phyloP scores from a whole-genome alignment of 768 basidiomycete species.

The Phylloporus rhodoxanthus region DNA sequence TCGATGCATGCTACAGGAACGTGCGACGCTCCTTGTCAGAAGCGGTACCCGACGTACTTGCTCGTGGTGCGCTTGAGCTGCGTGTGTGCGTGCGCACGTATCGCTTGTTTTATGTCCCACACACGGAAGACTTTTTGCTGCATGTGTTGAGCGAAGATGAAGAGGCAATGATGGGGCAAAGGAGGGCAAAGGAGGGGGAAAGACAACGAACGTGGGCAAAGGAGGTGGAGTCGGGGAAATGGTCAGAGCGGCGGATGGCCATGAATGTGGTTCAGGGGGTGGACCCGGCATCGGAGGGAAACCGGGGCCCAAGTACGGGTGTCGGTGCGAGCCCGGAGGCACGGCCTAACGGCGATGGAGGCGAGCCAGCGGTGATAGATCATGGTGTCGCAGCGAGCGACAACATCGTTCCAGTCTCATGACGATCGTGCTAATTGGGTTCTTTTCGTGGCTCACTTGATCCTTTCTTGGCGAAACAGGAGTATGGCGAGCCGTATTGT shows the following conservation, averaged over 20 bases:
- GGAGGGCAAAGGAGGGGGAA: conserved; percentile 3
- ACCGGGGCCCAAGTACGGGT: not conserved
- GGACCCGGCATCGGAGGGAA: not conserved
- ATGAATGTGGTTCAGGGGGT: not conserved
- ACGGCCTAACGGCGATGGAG: not conserved
- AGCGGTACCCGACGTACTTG: conserved; percentile 39
- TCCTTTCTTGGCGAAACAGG: too few relatives aligned
- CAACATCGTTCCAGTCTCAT: conserved; percentile 1
- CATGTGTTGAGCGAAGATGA: conserved; percentile 8
- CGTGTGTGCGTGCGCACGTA: conserved; percentile 66
- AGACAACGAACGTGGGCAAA: conserved; percentile 13
- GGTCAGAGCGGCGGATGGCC: conserved; percentile 2
- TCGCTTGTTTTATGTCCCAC: conserved; percentile 23
- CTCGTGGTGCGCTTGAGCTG: conserved; percentile 66
- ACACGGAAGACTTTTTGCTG: conserved; percentile 23
- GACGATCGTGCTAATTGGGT: conserved; percentile 1
- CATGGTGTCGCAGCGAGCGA: not conserved
- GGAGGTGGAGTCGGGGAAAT: conserved; percentile 11
- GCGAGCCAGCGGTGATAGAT: not conserved
- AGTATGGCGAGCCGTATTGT: not conserved
- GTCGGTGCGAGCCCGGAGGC: not conserved
- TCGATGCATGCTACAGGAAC: conserved; percentile 15
- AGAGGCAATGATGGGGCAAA: not conserved
- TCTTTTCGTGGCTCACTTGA: not conserved
- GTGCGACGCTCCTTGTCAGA: conserved; percentile 14